Evolutionary conservation across 257 asterid species (phyloP), one percentile per base, ranked within the genome.

Genomic region (Verbena officinalis): DNA sequence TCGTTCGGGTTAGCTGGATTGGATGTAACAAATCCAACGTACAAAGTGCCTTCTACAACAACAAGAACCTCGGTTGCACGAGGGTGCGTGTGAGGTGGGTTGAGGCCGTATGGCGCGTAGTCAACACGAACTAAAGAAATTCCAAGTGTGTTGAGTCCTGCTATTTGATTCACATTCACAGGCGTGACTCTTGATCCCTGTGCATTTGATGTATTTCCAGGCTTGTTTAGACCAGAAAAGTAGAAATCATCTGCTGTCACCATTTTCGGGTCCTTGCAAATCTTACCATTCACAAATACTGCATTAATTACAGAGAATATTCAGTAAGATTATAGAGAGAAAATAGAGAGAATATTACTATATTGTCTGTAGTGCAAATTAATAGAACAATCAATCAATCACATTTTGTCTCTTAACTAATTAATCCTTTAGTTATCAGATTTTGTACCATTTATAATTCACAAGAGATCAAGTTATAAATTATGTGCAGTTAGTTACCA

Each of bases 61-160:
- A 44, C 64, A 4, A 61, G 20, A 13, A 60, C 0, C 69, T 69
- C 64, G 14, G 75, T 60, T 0, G 69, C 69, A 9, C 75, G 69
- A 4, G 75, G 75, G 59, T 69, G 75, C 0, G 64, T 42, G 64
- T 73, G 78, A 1, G 73, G 73, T 0, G 73, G 70, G 69, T 59
- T 69, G 1, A 67, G 65, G 7, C 78, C 78, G 5, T 52, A 14
- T 1, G 56, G 78, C 10, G 50, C 73, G 3, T 43, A 31, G 57
- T 73, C 78, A 0, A 66, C 23, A 4, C 78, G 69, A 10, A 42
- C 60, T 4, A 67, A 16, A 14, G 70, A 59, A 15, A 73, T 69
- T 19, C 78, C 73, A 13, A 73, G 51, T n/a, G 51, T 44, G 10
- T 44, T 44, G 22, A 44, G 78, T 3, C 72, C 78, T 5, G 68